Evolutionary conservation across 192 early-diverging fungal species (phyloP), one percentile per base, ranked within the genome.

Genomic region (Rhizophlyctis rosea): DNA sequence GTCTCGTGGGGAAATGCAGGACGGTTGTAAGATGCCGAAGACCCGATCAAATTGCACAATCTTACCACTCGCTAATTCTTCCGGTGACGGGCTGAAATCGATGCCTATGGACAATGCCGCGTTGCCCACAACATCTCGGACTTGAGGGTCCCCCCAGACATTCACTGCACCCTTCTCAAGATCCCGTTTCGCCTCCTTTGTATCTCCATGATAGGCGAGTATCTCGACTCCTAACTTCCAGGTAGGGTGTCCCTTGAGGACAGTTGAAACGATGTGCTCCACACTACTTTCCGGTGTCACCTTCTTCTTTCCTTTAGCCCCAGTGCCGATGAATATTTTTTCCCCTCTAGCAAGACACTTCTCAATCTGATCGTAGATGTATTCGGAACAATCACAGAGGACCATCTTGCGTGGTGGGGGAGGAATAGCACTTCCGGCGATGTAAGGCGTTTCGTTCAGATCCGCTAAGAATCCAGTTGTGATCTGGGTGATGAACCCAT

Each of bases 311-410:
- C 39, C 39, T 44, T 44, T 44, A 44, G 39, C 39, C 9, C 39
- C 39, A 18, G 39, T 44, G 7, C 39, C 39, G 18, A 44, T 44
- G 39, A 44, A 44, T 44, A 44, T 44, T 18, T 44, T 44, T 18
- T 44, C 39, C 7, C 39, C 39, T 44, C 39, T 44, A 13, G 9
- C 39, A 13, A 44, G 18, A 44, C 9, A 7, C 39, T 44, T 44
- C 18, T 44, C 39, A 44, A 44, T 44, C n/a, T 44, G 39, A 44
- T 44, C 39, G 18, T 44, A 44, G 39, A 44, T 44, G 39, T 44
- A 44, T 7, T 18, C 7, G 18, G 39, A 44, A 7, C 9, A 13
- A 18, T 44, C 9, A 18, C 39, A 44, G 9, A 44, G 18, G 18
- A 44, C 9, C 39, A 44, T 44, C 18, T 44, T 44, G 9, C 39